Evolutionary conservation across 768 basidiomycete species (phyloP), one percentile per base, ranked within the genome.

Genomic region (Terana coerulea): DNA sequence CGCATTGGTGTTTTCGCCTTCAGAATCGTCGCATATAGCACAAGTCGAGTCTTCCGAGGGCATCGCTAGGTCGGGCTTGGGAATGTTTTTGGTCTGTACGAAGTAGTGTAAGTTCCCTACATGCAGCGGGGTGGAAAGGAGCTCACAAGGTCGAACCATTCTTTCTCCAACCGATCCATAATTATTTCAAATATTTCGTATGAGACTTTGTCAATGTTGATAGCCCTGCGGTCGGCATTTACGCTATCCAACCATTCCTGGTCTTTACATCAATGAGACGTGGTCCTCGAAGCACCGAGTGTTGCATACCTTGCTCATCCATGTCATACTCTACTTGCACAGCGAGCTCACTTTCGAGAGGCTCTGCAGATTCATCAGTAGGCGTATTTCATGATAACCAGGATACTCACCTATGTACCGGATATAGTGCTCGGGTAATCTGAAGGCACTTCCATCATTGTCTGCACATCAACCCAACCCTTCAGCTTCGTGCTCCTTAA

Each of bases 241-340:
- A 93, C 69, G 0, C 75, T 69, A 55, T 97, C 91, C 15, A 99
- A 79, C 97, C 97, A 99, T 68, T 92, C 89, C 68, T 91, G 84
- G 71, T 98, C 95, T 12, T 25, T 15, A 31, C 24, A 12, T 34
- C 8, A 17, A 17, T 11, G 39, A 30, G 42, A n/a, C 47, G 43
- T 11, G n/a, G 24, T 41, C 25, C 14, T 8, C 14, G 19, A 28
- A 39, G 17, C 30, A 37, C 8, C 8, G 9, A 14, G 10, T 4
- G 0, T 11, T 9, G 2, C 74, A 17, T 31, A 88, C 93, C 95
- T 81, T 98, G 95, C 64, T 98, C 97, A 64, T 98, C 97, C 94
- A 99, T 98, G 64, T 98, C 97, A 74, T 99, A 99, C 67, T 98
- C 97, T 21, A 99, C 95, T 59, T 95, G 93, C 33, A 82, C 80